Percentiles rank a stretch among this genome's conserved stretches.
Conservation (phyloP, 202 grass and related monocot species). For the Eragrostis tef region DNA sequence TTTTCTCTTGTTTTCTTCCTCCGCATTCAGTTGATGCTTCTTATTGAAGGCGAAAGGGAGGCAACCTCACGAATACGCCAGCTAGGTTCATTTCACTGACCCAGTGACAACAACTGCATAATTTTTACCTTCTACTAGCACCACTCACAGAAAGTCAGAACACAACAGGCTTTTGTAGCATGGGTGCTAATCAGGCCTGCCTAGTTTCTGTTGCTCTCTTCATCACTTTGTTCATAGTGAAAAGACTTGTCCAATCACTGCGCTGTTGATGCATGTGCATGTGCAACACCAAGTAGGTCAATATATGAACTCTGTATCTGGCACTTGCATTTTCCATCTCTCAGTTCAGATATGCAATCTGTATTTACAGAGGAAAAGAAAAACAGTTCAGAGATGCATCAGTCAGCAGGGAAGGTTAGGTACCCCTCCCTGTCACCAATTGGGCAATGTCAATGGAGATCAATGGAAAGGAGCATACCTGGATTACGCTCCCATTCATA, state of each 20-base stretch:
- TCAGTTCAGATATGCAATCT: not conserved
- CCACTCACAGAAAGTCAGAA: slow-evolving; percentile 29
- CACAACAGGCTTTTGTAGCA: not conserved
- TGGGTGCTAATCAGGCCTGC: not conserved
- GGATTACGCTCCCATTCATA: slow-evolving; percentile 10
- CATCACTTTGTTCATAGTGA: not conserved
- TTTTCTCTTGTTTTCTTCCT: not conserved
- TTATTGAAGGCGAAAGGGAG: slow-evolving; percentile 38
- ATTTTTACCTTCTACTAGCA: not conserved
- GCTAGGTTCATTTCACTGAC: slow-evolving; percentile 22
- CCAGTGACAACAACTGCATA: not conserved
- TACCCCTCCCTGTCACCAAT: slow-evolving; percentile 35
- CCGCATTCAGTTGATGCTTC: slow-evolving; percentile 19
- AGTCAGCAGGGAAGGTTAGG: slow-evolving; percentile 29
- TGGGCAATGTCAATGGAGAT: slow-evolving; percentile 19
- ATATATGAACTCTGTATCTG: not conserved
- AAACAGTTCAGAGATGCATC: not conserved
- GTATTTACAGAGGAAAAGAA: not conserved
- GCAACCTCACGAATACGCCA: not conserved
- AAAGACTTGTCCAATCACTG: slow-evolving; percentile 22
- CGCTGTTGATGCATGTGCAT: slow-evolving; percentile 46
- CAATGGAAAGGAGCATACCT: slow-evolving; percentile 7
- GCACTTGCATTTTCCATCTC: not conserved
- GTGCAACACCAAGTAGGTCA: not conserved
- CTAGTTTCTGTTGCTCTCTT: not conserved